Evolutionary conservation across 148 eudicot species (phyloP).

Genomic region (Persicaria maculosa): DNA sequence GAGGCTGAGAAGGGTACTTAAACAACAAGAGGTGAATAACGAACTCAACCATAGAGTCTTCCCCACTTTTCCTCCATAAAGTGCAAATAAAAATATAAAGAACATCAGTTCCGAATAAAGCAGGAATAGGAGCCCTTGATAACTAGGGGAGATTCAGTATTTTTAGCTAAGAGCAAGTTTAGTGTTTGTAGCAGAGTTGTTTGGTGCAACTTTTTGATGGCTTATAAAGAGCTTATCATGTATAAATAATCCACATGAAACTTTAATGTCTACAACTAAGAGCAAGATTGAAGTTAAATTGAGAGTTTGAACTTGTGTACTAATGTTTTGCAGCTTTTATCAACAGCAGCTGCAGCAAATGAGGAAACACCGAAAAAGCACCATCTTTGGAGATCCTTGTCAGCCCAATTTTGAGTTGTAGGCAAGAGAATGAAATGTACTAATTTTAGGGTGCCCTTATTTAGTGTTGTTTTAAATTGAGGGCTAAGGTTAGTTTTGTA

Average conservation of each 20-base stretch:
- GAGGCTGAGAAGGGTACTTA: conserved; percentile 32
- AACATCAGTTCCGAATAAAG: not conserved
- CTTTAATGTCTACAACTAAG: too few species aligned
- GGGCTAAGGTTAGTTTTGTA: too few species aligned
- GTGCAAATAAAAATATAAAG: not conserved
- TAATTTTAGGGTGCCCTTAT: too few species aligned
- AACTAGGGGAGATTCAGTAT: not conserved
- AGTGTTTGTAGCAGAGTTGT: not conserved
- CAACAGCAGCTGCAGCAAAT: conserved; percentile 5
- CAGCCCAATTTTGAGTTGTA: conserved; percentile 38
- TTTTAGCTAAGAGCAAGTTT: not conserved
- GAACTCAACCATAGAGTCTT: not conserved
- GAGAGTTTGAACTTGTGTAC: not conserved
- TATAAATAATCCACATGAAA: too few species aligned
- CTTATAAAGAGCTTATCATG: too few species aligned
- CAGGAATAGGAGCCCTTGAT: not conserved
- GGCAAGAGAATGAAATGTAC: too few species aligned
- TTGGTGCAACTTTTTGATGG: not conserved
- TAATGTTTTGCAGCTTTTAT: conserved; percentile 17
- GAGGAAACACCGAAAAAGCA: conserved; percentile 24
- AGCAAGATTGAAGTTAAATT: not conserved
- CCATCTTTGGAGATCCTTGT: conserved; percentile 30
- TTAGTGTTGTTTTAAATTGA: too few species aligned
- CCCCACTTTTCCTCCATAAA: not conserved
- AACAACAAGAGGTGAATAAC: conserved; percentile 21